phyloP scores from a whole-genome alignment of 345 rosid species.

The Salix suchowensis region DNA sequence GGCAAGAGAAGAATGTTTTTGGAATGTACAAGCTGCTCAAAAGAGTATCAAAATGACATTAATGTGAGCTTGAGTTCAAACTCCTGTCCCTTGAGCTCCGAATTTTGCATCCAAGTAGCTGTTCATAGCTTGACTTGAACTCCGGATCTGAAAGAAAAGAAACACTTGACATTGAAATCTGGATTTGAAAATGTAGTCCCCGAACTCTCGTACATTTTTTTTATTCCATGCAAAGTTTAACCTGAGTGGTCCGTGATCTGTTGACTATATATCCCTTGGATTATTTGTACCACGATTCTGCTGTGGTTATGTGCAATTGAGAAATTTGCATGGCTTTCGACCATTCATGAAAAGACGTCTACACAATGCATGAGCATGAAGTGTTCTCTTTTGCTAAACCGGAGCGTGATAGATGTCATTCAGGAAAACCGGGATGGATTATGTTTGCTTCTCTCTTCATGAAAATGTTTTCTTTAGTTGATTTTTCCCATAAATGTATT shows the following conservation, averaged over 20 bases:
- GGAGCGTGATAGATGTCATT: not conserved
- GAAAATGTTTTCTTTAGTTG: not conserved
- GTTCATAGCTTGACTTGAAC: not conserved
- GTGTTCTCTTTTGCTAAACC: not conserved
- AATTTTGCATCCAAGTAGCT: not conserved
- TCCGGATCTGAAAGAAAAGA: not conserved
- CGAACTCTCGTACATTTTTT: too few species aligned
- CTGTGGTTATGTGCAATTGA: not conserved
- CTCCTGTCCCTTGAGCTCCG: not conserved
- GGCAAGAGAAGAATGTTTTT: slow-evolving; percentile 84
- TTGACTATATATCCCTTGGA: not conserved
- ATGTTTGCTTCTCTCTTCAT: not conserved
- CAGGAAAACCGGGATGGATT: not conserved
- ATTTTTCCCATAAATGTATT: not conserved
- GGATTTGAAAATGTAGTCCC: not conserved
- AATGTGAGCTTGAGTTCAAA: too few species aligned
- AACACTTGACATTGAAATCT: not conserved
- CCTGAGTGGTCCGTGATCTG: not conserved
- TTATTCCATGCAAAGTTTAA: not conserved
- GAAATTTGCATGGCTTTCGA: not conserved
- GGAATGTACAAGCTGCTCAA: slow-evolving; percentile 72
- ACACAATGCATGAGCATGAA: not conserved
- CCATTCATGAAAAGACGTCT: not conserved
- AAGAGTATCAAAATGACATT: slow-evolving; percentile 29
- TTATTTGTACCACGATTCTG: not conserved